Percentiles rank a stretch among this genome's conserved stretches.
Evolutionary conservation across 345 rosid species (phyloP).

Genomic region (Brassica rapa): DNA sequence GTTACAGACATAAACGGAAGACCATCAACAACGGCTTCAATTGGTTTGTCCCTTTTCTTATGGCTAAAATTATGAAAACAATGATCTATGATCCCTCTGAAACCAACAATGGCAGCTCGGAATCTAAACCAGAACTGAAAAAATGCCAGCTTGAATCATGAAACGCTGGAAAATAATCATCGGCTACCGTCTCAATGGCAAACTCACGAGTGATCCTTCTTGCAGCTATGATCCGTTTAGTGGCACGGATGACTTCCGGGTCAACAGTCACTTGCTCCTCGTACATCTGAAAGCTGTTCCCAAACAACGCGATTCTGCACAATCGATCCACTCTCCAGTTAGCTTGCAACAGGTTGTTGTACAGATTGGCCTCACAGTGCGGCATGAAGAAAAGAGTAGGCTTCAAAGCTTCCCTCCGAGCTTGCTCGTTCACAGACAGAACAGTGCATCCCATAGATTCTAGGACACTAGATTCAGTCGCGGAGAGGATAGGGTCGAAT

Average conservation of each 20-base stretch:
- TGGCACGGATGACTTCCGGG: conserved; percentile 45
- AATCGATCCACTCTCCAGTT: conserved; percentile 62
- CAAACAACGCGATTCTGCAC: conserved; percentile 57
- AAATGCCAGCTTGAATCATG: conserved; percentile 97
- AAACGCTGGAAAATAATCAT: conserved; percentile 76
- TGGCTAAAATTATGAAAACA: background rate
- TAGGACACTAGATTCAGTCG: conserved; percentile 61
- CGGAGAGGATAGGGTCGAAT: conserved; percentile 81
- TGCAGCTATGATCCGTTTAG: conserved; percentile 52
- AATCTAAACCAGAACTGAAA: conserved; percentile 51
- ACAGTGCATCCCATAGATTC: conserved; percentile 72
- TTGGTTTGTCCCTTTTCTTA: background rate
- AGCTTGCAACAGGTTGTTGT: conserved; percentile 65
- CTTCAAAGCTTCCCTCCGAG: conserved; percentile 57
- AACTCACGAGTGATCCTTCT: conserved; percentile 51
- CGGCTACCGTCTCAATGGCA: conserved; percentile 50
- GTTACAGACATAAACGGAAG: background rate
- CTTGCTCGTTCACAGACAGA: conserved; percentile 74
- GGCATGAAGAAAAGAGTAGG: conserved; percentile 90
- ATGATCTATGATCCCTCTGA: conserved; percentile 3
- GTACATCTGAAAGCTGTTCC: conserved; percentile 78
- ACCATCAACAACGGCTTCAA: background rate
- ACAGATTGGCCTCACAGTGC: conserved; percentile 82
- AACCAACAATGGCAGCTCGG: conserved; percentile 43
- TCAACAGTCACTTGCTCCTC: conserved; percentile 46